Conservation (phyloP, 2,329 filamentous ascomycete genomes). For the Corinectria fuckeliana region DNA sequence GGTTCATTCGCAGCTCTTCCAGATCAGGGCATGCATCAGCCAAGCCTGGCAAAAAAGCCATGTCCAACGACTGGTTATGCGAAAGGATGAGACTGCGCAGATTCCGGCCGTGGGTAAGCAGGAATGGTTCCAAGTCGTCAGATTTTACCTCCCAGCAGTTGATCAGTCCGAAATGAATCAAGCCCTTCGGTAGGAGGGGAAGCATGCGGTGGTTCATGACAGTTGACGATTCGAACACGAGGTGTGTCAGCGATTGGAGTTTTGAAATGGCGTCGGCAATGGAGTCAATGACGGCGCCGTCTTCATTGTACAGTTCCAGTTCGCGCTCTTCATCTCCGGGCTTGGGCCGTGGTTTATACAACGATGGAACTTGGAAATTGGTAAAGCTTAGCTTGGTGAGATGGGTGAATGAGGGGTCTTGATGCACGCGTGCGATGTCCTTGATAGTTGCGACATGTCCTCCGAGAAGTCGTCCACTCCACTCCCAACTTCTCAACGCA, state of each 20-base stretch:
- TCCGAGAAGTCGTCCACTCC: slow-evolving; percentile 63
- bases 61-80: slow-evolving; percentile 79
- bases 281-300: slow-evolving; percentile 50
- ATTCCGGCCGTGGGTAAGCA: slow-evolving; percentile 70
- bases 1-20: slow-evolving; percentile 74
- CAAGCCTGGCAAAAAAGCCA: slow-evolving; percentile 75
- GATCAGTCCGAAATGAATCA: slow-evolving; percentile 74
- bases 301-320: slow-evolving; percentile 44
- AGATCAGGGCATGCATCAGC: slow-evolving; percentile 73
- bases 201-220: slow-evolving; percentile 73
- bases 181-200: slow-evolving; percentile 68
- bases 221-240: slow-evolving; percentile 78
- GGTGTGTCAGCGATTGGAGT: slow-evolving; percentile 68
- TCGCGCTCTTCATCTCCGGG: slow-evolving; percentile 41
- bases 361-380: slow-evolving; percentile 66
- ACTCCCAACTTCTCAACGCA: slow-evolving; percentile 63
- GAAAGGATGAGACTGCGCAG: slow-evolving; percentile 73
- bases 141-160: slow-evolving; percentile 81
- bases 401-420: slow-evolving; percentile 60
- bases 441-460: slow-evolving; percentile 53
- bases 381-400: slow-evolving; percentile 65
- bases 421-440: slow-evolving; percentile 60
- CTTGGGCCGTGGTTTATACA: slow-evolving; percentile 46
- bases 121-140: slow-evolving; percentile 67
- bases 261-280: slow-evolving; percentile 43